Evolutionary conservation across 805 yeast genomes (phyloP).

Genomic region (Saccharomycopsis fodiens): DNA sequence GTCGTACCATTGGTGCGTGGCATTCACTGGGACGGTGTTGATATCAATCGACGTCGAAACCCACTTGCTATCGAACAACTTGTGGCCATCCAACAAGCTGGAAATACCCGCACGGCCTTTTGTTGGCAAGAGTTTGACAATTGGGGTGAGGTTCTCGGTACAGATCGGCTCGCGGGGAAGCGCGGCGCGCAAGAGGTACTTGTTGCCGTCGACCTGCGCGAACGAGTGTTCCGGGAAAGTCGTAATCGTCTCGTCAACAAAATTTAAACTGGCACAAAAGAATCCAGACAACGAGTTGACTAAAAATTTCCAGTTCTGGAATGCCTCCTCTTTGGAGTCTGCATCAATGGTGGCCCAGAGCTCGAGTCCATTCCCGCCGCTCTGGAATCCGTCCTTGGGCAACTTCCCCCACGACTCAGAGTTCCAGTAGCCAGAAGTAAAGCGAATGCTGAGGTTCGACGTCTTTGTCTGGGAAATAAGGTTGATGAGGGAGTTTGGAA

Average conservation of each 20-base stretch:
- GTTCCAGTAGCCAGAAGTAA: slow-evolving; percentile 95
- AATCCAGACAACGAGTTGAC: slow-evolving; percentile 78
- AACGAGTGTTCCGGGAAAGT: slow-evolving; percentile 50
- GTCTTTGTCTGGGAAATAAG: slow-evolving; percentile 59
- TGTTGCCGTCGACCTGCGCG: slow-evolving; percentile 22
- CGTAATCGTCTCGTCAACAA: slow-evolving; percentile 72
- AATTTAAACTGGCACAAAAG: slow-evolving; percentile 91
- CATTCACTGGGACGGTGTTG: slow-evolving; percentile 41
- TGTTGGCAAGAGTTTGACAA: slow-evolving; percentile 81
- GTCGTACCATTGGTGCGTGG: slow-evolving; percentile 27
- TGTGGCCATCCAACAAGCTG: slow-evolving; percentile 81
- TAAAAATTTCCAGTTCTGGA: slow-evolving; percentile 59
- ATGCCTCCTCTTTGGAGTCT: slow-evolving; percentile 42
- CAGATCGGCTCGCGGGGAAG: slow-evolving; percentile 93
- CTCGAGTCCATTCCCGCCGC: slow-evolving; percentile 96
- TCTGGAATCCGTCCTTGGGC: slow-evolving; percentile 59
- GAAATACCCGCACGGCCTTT: slow-evolving; percentile 87
- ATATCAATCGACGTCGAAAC: slow-evolving; percentile 88
- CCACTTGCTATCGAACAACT: slow-evolving; percentile 87
- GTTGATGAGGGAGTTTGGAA: slow-evolving; percentile 80
- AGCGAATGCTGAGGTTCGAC: slow-evolving; percentile 73
- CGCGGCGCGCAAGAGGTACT: slow-evolving; percentile 66
- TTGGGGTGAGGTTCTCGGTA: slow-evolving; percentile 94
- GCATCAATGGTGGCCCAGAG: slow-evolving; percentile 83
- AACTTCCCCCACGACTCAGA: slow-evolving; percentile 77